Evolutionary conservation across 306 rosid species (phyloP), one percentile per base, ranked within the genome.

Genomic region (Casuarina glauca): DNA sequence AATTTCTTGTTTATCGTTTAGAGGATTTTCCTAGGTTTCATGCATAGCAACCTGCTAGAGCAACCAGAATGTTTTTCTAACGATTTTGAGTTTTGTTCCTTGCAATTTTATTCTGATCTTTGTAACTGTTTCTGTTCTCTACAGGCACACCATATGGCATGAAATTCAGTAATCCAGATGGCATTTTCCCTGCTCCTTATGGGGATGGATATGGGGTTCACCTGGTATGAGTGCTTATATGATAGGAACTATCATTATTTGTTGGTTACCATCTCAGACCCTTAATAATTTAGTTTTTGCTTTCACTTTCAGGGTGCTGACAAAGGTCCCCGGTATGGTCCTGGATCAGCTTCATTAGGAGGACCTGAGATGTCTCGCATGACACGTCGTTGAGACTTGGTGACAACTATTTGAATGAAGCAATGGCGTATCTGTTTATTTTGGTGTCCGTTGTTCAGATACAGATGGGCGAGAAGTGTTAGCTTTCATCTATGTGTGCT

Each of bases 91-190:
- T 70, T 70, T 48, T 36, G 46, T 69, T 73, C 41, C 63, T 73
- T 44, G 9, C 39, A 35, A 35, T 17, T 45, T 53, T 60, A 51
- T 55, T 44, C 41, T 51, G 42, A 38, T 75, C 41, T 66, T 32
- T 61, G 74, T 32, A 49, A 69, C 86, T 75, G 35, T 75, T 86
- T 77, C 62, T 62, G 79, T 60, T 82, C 83, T 79, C 53, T 80
- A 71, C 69, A 91, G 97, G 93, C 75, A 93, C 86, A 55, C 80
- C 92, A 53, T 93, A 91, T 74, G 95, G 95, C 72, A 87, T 90
- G 76, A 83, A 79, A 63, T 89, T 69, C 82, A 85, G 90, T 72
- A 82, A 85, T 74, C 74, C 90, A 54, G 90, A 91, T 35, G 84
- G 90, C 10, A 80, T 78, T 74, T 87, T 81, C 69, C 84, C 90